Evolutionary conservation across 2,329 filamentous ascomycete species (phyloP).

Genomic region (Trichoderma citrinoviride): DNA sequence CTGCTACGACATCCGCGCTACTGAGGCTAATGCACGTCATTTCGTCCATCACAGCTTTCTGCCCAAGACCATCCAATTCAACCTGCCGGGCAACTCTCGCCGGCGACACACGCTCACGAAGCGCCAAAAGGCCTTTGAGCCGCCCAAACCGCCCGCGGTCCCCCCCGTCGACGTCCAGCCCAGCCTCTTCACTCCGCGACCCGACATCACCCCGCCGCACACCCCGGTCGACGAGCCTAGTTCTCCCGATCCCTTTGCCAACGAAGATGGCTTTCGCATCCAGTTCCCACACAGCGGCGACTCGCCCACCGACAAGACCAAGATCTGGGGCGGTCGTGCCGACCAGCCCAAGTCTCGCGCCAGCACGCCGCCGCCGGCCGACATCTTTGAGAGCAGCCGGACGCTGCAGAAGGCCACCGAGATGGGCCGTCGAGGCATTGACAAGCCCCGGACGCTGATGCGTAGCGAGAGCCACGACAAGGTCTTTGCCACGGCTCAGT

Average conservation of each 20-base stretch:
- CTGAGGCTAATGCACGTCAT: conserved; percentile 16
- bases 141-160: conserved; percentile 22
- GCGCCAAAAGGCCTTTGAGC: conserved; percentile 9
- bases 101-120: conserved; percentile 31
- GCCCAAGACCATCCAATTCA: conserved; percentile 89
- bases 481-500: conserved; percentile 73
- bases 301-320: conserved; percentile 70
- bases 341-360: conserved; percentile 79
- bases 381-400: conserved; percentile 67
- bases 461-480: conserved; percentile 64
- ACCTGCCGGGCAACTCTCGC: conserved; percentile 56
- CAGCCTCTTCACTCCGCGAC: conserved; percentile 51
- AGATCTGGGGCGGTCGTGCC: conserved; percentile 70
- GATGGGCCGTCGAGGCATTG: conserved; percentile 56
- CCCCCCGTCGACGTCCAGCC: conserved; percentile 41
- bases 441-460: conserved; percentile 50
- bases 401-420: conserved; percentile 56
- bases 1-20: background rate
- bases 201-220: conserved; percentile 53
- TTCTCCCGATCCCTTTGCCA: conserved; percentile 51
- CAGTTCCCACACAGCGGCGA: conserved; percentile 54
- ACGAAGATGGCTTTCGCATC: conserved; percentile 57
- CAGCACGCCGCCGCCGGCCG: conserved; percentile 69
- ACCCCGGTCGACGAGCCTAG: conserved; percentile 51
- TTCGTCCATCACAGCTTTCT: conserved; percentile 64